Base-by-base conservation (phyloP, 2,329 filamentous ascomycete species). In the Salinomyces thailandicus region DNA sequence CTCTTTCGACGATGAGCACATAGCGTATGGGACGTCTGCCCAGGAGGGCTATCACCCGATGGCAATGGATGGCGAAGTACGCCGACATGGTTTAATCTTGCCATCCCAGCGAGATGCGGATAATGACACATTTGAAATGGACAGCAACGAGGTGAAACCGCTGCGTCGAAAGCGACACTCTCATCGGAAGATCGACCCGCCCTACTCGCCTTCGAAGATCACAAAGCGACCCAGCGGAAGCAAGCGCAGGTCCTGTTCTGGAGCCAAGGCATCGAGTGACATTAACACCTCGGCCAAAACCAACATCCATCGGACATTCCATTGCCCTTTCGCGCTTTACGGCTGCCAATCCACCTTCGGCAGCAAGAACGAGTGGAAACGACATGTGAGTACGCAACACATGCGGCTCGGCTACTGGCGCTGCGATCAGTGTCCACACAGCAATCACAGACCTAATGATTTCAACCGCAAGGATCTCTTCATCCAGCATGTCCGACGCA, bases 391-490 rank as follows among this genome's bases (percentile, higher is more conserved):
- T 19, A 82, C 81, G 0, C 82, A 93, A 54, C 89, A 96, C 54
- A 67, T 94, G 15, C 73, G 79, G 36, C 67, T 84, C 3, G 65
- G 72, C 30, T 82, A 78, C 61, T 95, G 79, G 75, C 68, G 80
- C 39, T 96, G 87, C 62, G 72, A 78, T 46, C 66, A 81, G 19
- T 80, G 75, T 42, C 53, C 59, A 22, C 48, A 54, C 36, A 42
- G 50, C 13, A 48, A 54, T 19, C 39, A 45, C 42, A 31, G 29
- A 45, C 41, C 55, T 36, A 77, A 80, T 49, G 78, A 76, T 58
- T 94, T 94, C 67, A 93, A 93, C 61, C 81, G 87, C 52, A 93
- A 93, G 57, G 87, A 95, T 52, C 73, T 95, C 7, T 94, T 87
- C 63, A 85, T 81, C 0, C 85, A 93, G 52, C 89, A 95, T 54